phyloP scores from a whole-genome alignment of 2,329 filamentous ascomycete genomes.

The Pseudocercospora fijiensis region DNA sequence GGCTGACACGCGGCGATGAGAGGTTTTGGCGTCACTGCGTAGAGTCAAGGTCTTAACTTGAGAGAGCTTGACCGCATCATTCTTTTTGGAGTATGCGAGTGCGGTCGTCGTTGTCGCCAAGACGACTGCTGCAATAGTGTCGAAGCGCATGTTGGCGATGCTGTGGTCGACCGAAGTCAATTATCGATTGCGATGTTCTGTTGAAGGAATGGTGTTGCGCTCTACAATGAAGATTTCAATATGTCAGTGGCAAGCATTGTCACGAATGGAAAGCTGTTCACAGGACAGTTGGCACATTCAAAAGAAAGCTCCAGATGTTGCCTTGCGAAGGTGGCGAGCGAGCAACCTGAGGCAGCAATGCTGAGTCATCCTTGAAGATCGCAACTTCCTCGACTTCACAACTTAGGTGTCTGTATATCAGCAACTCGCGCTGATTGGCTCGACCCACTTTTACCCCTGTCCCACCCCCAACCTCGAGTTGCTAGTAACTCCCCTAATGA shows the following conservation, averaged over 20 bases:
- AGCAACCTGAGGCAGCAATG: neutral
- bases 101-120: slow-evolving; percentile 15
- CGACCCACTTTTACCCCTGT: too few relatives aligned
- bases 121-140: slow-evolving; percentile 8
- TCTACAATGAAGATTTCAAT: neutral
- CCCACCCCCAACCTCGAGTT: too few relatives aligned
- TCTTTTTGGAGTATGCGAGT: slow-evolving; percentile 25
- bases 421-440: too few relatives aligned
- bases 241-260: neutral
- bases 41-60: slow-evolving; percentile 78
- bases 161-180: neutral
- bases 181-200: neutral
- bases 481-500: too few relatives aligned
- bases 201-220: neutral
- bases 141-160: neutral
- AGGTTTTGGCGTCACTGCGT: slow-evolving; percentile 65
- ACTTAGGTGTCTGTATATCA: too few relatives aligned
- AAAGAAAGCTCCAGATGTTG: neutral
- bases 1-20: slow-evolving; percentile 70
- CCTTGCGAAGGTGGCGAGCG: neutral
- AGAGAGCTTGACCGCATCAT: slow-evolving; percentile 53
- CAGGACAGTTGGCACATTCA: neutral
- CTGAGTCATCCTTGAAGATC: neutral
- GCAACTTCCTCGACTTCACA: neutral
- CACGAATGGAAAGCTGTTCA: neutral